A percentile compares a stretch with the other conserved stretches of the same genome.
Evolutionary conservation across 108 stramenopile species (phyloP).

Genomic region (Skeletonema grethae): DNA sequence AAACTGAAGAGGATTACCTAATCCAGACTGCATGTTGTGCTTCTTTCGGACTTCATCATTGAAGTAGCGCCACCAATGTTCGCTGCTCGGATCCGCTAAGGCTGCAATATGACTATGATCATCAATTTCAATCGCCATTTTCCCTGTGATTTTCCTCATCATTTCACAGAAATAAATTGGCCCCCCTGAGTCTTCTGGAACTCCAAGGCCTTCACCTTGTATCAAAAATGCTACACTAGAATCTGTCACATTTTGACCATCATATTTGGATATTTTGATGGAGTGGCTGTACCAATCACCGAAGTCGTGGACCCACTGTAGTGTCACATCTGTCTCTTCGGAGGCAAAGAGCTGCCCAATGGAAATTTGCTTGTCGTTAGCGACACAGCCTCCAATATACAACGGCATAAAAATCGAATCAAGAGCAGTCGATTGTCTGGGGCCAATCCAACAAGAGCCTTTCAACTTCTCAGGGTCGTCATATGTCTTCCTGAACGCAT

Average conservation of each 20-base stretch:
- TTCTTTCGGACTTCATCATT: slow-evolving; percentile 10
- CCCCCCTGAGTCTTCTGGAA: slow-evolving; percentile 19
- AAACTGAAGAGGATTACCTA: slow-evolving; percentile 13
- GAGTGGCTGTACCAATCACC: slow-evolving; percentile 18
- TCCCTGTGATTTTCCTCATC: slow-evolving; percentile 8
- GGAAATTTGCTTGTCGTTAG: slow-evolving; percentile 21
- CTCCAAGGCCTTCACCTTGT: background rate
- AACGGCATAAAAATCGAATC: slow-evolving; percentile 18
- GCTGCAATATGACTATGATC: background rate
- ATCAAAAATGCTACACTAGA: slow-evolving; percentile 11
- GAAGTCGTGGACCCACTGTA: slow-evolving; percentile 19
- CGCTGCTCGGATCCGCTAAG: slow-evolving; percentile 4
- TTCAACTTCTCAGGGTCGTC: background rate
- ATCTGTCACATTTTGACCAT: background rate
- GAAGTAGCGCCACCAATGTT: slow-evolving; percentile 17
- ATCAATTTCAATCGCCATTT: background rate
- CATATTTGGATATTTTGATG: slow-evolving; percentile 6
- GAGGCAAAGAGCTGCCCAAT: slow-evolving; percentile 14
- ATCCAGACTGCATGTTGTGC: background rate
- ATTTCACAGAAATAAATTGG: background rate
- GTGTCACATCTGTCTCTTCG: background rate
- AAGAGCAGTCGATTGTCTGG: slow-evolving; percentile 6
- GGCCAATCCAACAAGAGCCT: slow-evolving; percentile 21
- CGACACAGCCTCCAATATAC: slow-evolving; percentile 11
- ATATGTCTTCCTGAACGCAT: slow-evolving; percentile 7